Evolutionary conservation across 768 basidiomycete genomes (phyloP).

Genomic region (Solioccasus polychromus): DNA sequence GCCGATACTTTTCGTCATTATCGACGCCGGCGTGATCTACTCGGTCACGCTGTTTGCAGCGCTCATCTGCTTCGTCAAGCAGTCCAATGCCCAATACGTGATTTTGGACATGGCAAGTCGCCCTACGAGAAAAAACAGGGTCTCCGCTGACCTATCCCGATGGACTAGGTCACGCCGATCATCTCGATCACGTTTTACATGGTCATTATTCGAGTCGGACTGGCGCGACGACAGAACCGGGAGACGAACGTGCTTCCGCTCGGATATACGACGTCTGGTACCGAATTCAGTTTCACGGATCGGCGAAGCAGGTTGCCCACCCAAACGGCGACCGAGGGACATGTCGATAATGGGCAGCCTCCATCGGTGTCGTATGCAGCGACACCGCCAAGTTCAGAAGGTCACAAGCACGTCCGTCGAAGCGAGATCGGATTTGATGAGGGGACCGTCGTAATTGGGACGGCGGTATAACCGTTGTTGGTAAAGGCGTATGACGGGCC

Average conservation of each 20-base stretch:
- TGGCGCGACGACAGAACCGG: neutral
- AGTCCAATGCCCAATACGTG: conserved; percentile 30
- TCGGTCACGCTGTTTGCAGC: conserved; percentile 32
- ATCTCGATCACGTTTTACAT: conserved; percentile 16
- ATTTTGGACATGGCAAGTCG: conserved; percentile 32
- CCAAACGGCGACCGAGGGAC: no score
- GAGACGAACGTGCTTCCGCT: neutral
- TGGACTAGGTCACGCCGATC: conserved; percentile 6
- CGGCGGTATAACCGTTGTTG: no score
- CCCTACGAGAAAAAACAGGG: no score
- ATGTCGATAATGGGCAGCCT: no score
- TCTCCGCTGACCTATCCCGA: no score
- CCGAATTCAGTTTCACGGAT: no score
- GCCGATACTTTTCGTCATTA: conserved; percentile 21
- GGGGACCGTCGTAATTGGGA: no score
- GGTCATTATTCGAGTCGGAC: conserved; percentile 8
- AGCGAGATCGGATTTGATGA: neutral
- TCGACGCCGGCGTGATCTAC: conserved; percentile 37
- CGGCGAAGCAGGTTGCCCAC: no score
- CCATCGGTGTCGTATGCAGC: no score
- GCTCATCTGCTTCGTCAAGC: conserved; percentile 26
- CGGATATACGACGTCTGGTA: neutral
- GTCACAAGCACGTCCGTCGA: neutral
- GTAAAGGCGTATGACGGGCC: no score
- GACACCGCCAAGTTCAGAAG: no score